phyloP scores from a whole-genome alignment of 2,329 filamentous ascomycete species.

The Fusarium phyllophilum region DNA sequence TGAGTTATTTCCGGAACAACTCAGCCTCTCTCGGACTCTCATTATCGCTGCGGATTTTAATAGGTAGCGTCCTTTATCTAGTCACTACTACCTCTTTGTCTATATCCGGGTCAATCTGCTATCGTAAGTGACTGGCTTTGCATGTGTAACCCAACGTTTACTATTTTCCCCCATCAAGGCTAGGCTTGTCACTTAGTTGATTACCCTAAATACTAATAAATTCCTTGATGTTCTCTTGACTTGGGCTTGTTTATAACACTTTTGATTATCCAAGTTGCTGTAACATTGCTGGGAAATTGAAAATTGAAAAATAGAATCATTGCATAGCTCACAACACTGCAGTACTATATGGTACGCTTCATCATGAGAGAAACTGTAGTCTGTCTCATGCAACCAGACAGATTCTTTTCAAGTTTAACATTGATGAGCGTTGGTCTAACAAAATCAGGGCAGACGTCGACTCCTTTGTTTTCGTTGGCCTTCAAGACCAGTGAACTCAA shows the following conservation, averaged over 20 bases:
- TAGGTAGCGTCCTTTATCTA: neutral
- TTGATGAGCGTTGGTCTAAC: rapidly evolving
- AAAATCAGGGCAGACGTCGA: neutral
- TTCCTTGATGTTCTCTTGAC: no score
- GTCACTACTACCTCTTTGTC: rapidly evolving
- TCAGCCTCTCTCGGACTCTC: neutral
- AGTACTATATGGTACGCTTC: neutral
- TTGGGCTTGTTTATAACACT: rapidly evolving
- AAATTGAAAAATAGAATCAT: neutral
- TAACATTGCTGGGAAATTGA: rapidly evolving
- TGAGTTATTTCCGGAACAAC: neutral
- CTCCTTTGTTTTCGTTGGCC: neutral
- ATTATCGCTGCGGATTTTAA: neutral
- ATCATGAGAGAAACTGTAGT: no score
- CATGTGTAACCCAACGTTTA: neutral
- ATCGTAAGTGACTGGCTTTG: neutral
- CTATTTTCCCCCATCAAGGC: rapidly evolving
- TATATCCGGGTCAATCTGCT: neutral
- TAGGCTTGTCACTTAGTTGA: rapidly evolving
- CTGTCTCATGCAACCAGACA: no score
- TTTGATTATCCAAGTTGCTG: rapidly evolving
- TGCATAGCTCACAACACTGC: rapidly evolving
- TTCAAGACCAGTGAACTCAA: no score
- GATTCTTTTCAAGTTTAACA: no score
- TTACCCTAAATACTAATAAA: neutral